These are phyloP conservation scores for Acmispon strigosus DNA, from an alignment of 306 rosid species.

Conservation along the genomic window DNA sequence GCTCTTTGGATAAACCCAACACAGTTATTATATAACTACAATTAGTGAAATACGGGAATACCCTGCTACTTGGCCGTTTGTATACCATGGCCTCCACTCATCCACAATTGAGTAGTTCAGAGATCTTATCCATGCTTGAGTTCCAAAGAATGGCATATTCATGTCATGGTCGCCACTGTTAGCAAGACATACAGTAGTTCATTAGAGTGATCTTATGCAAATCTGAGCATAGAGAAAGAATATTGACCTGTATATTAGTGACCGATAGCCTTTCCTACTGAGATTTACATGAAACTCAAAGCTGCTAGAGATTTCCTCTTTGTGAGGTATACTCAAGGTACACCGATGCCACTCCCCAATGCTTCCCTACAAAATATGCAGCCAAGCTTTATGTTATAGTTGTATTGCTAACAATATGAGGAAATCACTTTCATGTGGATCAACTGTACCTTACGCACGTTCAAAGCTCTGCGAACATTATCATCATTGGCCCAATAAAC, in stretches of 20 bases:
- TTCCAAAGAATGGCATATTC: constrained; percentile 18
- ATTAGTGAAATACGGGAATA: background rate
- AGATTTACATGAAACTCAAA: constrained; percentile 34
- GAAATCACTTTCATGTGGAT: background rate
- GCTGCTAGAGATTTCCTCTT: background rate
- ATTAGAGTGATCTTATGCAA: background rate
- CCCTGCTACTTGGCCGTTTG: constrained; percentile 46
- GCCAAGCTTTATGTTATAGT: background rate
- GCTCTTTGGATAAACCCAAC: background rate
- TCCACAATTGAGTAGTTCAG: constrained; percentile 44
- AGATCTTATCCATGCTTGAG: constrained; percentile 56
- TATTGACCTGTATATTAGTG: constrained; percentile 44
- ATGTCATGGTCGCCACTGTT: constrained; percentile 60
- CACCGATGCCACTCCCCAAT: constrained; percentile 46
- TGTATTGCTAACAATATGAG: background rate
- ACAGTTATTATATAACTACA: background rate
- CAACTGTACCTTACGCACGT: constrained; percentile 30
- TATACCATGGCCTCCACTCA: constrained; percentile 55
- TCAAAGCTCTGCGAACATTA: constrained; percentile 40
- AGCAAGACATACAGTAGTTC: background rate
- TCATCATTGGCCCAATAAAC: constrained; percentile 43
- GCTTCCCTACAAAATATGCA: constrained; percentile 29
- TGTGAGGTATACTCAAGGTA: background rate
- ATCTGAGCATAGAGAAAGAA: no score
- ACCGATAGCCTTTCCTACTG: constrained; percentile 40